Evolutionary conservation across 495 filamentous ascomycete genomes (phyloP), one percentile per base, ranked within the genome.

Genomic region (Trichoderma parareesei): DNA sequence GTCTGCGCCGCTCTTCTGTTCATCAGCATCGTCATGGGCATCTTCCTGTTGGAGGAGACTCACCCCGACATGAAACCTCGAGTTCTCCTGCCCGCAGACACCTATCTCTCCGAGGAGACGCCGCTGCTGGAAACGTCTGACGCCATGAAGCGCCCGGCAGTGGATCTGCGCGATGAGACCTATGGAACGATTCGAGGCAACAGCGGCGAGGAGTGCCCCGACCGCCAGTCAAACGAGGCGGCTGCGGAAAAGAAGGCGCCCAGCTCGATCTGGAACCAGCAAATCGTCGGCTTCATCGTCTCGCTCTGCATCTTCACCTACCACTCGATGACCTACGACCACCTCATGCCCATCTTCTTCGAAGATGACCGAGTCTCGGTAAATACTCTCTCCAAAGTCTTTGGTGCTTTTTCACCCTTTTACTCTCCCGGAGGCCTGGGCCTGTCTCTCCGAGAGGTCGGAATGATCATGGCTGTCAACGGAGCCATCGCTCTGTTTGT

Each of bases 251-350:
- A 88, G 73, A 81, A 62, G 74, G 85, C 11, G 41, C 38, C 42
- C 41, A 71, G 76, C 43, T 73, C 79, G 43, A 78, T 87, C 42
- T 89, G 91, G 65, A 87, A 82, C 20, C 83, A 84, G 72, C 78
- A 78, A 18, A 86, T 92, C 46, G 77, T 85, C 66, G 87, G 88
- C 78, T 81, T 93, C 5, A 82, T 91, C 18, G 63, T 88, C 20
- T 85, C 90, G 5, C 78, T 94, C 38, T 87, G 88, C 5, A 90
- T 94, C 66, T 94, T 92, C 76, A 92, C 89, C 1, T 93, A 93
- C 66, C 90, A 93, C 70, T 89, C 85, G 44, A 94, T 94, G 90
- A 90, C 88, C 14, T 94, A 89, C 68, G 90, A 93, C 67, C 88
- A 91, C 73, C 82, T 94, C 0, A 75, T 94, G 43, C 90, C 90